A percentile compares a stretch with the other conserved stretches of the same genome.
These are phyloP conservation scores for Aspergillus melleus DNA, from an alignment of 2,329 filamentous ascomycete species.

Conservation along the genomic window DNA sequence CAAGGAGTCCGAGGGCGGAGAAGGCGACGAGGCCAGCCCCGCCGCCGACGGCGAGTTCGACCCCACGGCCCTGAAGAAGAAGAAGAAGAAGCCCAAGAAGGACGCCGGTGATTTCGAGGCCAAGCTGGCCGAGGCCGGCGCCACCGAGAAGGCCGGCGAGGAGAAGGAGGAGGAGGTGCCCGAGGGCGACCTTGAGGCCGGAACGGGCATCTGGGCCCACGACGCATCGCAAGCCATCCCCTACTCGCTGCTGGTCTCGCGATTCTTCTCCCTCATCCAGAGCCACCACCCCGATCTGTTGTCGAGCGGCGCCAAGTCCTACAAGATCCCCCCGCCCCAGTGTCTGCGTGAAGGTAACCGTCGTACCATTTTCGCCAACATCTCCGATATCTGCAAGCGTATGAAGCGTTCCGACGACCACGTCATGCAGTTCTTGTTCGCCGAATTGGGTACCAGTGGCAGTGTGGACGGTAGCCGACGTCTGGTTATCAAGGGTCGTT, in stretches of 20 bases:
- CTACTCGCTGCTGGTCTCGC: conserved; percentile 81
- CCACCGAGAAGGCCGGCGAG: conserved; percentile 59
- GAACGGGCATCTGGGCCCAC: conserved; percentile 89
- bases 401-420: conserved; percentile 99
- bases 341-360: conserved; percentile 99
- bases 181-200: conserved; percentile 77
- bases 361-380: conserved; percentile 99
- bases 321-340: conserved; percentile 98
- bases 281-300: conserved; percentile 97
- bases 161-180: conserved; percentile 58
- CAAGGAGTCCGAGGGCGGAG: conserved; percentile 54
- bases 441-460: conserved; percentile 95
- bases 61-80: conserved; percentile 73
- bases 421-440: conserved; percentile 94
- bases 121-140: conserved; percentile 62
- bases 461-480: conserved; percentile 90
- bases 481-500: conserved; percentile 97
- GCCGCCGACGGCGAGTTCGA: conserved; percentile 64
- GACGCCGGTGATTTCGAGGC: conserved; percentile 66
- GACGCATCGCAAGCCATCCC: conserved; percentile 73
- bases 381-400: conserved; percentile 96
- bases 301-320: conserved; percentile 84
- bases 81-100: conserved; percentile 69
- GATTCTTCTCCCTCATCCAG: conserved; percentile 93
- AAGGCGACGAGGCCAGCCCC: conserved; percentile 52